Evolutionary conservation across 2,329 filamentous ascomycete species (phyloP).

Genomic region (Clarireedia monteithiana): DNA sequence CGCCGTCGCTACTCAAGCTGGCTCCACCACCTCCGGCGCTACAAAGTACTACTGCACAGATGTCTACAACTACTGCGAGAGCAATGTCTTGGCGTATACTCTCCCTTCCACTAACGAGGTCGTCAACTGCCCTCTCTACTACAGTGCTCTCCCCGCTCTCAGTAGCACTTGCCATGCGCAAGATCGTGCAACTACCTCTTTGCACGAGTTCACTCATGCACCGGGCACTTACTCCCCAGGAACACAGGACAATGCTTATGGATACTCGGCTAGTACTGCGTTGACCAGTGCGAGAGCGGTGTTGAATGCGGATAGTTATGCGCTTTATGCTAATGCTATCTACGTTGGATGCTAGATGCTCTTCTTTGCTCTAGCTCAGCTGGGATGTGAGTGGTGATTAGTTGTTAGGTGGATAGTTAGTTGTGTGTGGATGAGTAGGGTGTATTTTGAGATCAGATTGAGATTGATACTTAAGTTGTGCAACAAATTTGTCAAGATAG

Average conservation of each 20-base stretch:
- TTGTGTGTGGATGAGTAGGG: too few species aligned
- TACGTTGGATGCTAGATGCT: neutral
- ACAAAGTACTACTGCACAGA: conserved; percentile 54
- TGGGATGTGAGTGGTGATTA: too few species aligned
- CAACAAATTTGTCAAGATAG: too few species aligned
- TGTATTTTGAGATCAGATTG: too few species aligned
- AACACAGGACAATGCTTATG: conserved; percentile 51
- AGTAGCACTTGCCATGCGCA: conserved; percentile 50
- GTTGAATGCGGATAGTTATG: conserved; percentile 52
- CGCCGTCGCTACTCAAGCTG: conserved; percentile 47
- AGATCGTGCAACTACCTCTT: conserved; percentile 55
- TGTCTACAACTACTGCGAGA: conserved; percentile 42
- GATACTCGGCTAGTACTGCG: conserved; percentile 41
- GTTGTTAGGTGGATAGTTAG: too few species aligned
- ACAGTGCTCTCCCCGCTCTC: conserved; percentile 43
- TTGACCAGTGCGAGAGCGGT: conserved; percentile 44
- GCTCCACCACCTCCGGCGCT: conserved; percentile 38
- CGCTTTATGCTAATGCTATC: conserved; percentile 7
- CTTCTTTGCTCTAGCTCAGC: too few species aligned
- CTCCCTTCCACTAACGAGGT: conserved; percentile 46
- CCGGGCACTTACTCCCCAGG: conserved; percentile 44
- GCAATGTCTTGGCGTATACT: conserved; percentile 53
- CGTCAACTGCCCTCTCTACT: conserved; percentile 55
- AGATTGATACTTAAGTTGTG: too few species aligned
- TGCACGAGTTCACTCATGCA: conserved; percentile 62